Evolutionary conservation across 1,284 basidiomycete species (phyloP).

Genomic region (Trichosporon sp.): DNA sequence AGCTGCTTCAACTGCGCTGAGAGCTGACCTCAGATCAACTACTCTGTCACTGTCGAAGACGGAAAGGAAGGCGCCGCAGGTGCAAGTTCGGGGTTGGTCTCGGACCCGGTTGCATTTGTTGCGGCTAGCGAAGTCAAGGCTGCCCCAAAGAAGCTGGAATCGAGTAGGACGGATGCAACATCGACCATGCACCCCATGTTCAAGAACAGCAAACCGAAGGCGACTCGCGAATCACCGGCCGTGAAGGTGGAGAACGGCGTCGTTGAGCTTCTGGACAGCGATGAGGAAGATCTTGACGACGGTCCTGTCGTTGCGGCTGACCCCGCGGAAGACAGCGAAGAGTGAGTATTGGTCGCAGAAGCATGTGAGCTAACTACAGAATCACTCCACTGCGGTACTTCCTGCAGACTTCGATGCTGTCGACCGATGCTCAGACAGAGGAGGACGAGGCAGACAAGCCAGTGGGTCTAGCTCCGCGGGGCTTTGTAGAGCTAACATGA

Average conservation of each 20-base stretch:
- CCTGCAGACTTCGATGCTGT: constrained; percentile 79
- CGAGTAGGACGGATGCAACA: background rate
- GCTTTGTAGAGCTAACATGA: constrained; percentile 19
- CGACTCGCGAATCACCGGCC: background rate
- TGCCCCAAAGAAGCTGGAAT: constrained; percentile 32
- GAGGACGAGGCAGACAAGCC: constrained; percentile 59
- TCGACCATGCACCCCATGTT: constrained; percentile 45
- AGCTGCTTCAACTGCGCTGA: constrained; percentile 39
- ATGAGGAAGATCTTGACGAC: constrained; percentile 40
- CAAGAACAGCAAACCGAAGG: constrained; percentile 10
- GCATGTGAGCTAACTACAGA: constrained; percentile 49
- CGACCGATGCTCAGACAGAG: constrained; percentile 73
- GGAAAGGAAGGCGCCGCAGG: constrained; percentile 32
- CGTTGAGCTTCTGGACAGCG: constrained; percentile 45
- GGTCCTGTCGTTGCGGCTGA: background rate
- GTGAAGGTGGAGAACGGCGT: constrained; percentile 36
- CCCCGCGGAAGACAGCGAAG: constrained; percentile 17
- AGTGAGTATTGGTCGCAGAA: constrained; percentile 25
- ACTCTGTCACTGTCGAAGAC: constrained; percentile 49
- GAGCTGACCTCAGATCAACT: constrained; percentile 48
- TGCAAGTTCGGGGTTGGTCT: background rate
- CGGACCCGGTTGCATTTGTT: background rate
- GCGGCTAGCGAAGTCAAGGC: constrained; percentile 21
- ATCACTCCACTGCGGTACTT: constrained; percentile 74
- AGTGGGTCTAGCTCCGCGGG: constrained; percentile 16